Evolutionary conservation across 257 asterid genomes (phyloP), one percentile per base, ranked within the genome.

Genomic region (Ophiorrhiza pumila): DNA sequence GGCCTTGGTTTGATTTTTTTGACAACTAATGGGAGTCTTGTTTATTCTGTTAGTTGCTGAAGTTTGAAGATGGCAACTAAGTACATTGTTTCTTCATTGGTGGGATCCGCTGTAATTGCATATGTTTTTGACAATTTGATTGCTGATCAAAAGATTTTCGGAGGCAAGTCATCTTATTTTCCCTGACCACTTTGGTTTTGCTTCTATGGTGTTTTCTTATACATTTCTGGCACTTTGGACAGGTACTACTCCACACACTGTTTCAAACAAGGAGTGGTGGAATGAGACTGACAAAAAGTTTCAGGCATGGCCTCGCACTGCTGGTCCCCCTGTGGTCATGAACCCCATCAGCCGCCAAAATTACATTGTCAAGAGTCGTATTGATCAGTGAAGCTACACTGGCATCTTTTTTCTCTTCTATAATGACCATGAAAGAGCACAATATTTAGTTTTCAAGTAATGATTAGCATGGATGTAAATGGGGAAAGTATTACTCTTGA

Each of bases 251-350:
- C 97, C 96, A 23, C 50, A 6, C 37, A 91, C 96, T 11, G 80
- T 93, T 76, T 50, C 87, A 22, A 74, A 31, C 75, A 85, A 85
- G 32, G 96, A 87, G 1, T 93, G 98, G 98, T 74, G 64, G 87
- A 80, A 62, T 68, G 96, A 86, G 82, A 93, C 98, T 0, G 98
- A 93, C 87, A 91, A 87, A 62, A 89, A 91, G 89, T 82, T 93
- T 71, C 94, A 87, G 87, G 98, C 96, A 50, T 93, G 97, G 98
- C 98, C 98, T 65, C 96, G 97, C n/a, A 88, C 96, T 78, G 98
- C 98, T 18, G 97, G 98, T 49, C 96, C 98, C 6, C 98, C 97
- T 0, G 96, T 93, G 60, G 96, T 91, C 78, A 91, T 93, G 97
- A 93, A 93, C 84, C 98, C 98, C 78, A 85, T 93, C 82, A 88